Evolutionary conservation across 345 rosid genomes (phyloP), one percentile per base, ranked within the genome.

Genomic region (Heritiera littoralis): DNA sequence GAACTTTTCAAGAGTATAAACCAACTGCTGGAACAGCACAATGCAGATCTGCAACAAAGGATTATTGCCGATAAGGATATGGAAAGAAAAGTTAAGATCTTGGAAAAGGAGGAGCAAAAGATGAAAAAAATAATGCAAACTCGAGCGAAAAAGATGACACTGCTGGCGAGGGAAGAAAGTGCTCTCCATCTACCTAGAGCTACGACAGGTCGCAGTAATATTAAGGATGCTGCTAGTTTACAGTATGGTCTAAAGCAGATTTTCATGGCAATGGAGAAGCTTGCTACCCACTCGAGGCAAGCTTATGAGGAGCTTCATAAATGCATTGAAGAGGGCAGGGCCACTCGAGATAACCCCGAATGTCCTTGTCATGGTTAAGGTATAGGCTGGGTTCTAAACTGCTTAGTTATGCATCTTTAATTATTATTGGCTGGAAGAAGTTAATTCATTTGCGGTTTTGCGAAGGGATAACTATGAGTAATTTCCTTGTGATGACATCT

Each of bases 91-190:
- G 17, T 90, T 67, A 90, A 72, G 74, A 74, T 35, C 11, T 79
- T 85, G 76, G 90, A 85, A 84, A 88, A 71, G 77, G 83, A 86
- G 77, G 89, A 80, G 63, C 85, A 81, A 61, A 85, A 70, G 82
- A 45, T 89, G 81, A 82, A 74, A 13, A 87, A 77, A 74, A 23
- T 80, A 10, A n/a, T 86, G 49, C 86, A 80, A 59, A 77, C 14
- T 43, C 77, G 48, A 38, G 80, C 68, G 66, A 87, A 69, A 82
- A 83, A 69, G 56, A 67, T 77, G 84, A 63, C 56, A 40, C 23
- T 15, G 18, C 6, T 51, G 28, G 20, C 79, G 40, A 59, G 67
- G 80, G 80, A 85, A 43, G 49, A 35, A 4, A 65, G 28, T 15
- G 20, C 17, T 3, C 5, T 7, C 35, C 35, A 23, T 30, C 41